Conservation (phyloP, 305 asterid genomes). For the Solanum hybrid region DNA sequence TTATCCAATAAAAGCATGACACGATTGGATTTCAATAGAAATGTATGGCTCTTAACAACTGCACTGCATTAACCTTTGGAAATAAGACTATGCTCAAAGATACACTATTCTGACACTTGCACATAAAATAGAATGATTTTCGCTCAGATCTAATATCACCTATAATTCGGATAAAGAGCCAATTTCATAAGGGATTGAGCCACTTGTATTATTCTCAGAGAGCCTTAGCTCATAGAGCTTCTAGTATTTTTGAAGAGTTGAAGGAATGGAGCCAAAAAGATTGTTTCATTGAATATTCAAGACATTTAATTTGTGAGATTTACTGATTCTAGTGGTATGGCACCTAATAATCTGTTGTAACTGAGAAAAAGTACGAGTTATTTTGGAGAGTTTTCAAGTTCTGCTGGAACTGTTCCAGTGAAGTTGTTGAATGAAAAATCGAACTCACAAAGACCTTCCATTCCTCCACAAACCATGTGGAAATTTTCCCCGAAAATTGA, state of each 20-base stretch:
- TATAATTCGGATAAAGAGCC: conserved; percentile 58
- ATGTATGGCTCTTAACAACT: not conserved
- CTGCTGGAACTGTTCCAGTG: conserved; percentile 54
- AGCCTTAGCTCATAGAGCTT: conserved; percentile 74
- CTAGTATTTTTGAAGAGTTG: conserved; percentile 38
- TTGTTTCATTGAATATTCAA: conserved; percentile 57
- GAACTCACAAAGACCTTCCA: conserved; percentile 58
- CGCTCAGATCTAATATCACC: conserved; percentile 65
- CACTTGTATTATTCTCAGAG: conserved; percentile 46
- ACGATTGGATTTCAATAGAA: not conserved
- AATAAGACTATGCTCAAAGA: not conserved
- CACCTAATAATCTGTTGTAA: conserved; percentile 45
- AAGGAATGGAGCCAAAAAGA: conserved; percentile 44
- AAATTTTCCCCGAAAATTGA: conserved; percentile 31
- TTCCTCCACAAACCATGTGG: conserved; percentile 32
- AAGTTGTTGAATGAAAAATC: conserved; percentile 59
- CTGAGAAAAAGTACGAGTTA: conserved; percentile 46
- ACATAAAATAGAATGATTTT: conserved; percentile 22
- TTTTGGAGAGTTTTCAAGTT: conserved; percentile 55
- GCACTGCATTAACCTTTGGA: not conserved
- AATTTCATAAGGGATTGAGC: conserved; percentile 48
- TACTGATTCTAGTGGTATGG: conserved; percentile 63
- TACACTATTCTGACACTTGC: not conserved
- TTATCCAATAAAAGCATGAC: not conserved
- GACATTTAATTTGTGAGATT: conserved; percentile 57